Evolutionary conservation across 257 asterid genomes (phyloP), one percentile per base, ranked within the genome.

Genomic region (Ilex aquifolium): DNA sequence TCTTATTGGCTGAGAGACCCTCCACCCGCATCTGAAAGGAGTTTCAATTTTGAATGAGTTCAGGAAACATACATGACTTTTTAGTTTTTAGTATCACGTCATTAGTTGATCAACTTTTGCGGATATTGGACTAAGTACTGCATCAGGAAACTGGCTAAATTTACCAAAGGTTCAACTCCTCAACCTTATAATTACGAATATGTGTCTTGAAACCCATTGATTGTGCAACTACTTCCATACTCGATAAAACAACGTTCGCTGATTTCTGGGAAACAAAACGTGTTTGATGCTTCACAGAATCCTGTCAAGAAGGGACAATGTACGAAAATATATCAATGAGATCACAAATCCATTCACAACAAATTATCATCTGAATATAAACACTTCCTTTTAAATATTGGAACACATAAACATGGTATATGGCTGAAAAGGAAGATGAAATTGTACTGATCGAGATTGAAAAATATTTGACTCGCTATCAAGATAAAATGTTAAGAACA

Each of bases 201-300:
- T 93, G 99, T 9, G 96, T 93, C 78, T 93, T 93, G 87, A 85
- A 93, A 74, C 99, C 95, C 99, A 93, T 87, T 31, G 99, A 93
- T 71, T 93, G 96, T 17, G 95, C 95, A 66, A 90, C 96, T 70
- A 93, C 97, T 87, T 93, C 99, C 99, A 93, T 90, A 69, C 84
- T 93, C 4, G 97, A 87, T 56, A 93, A 71, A 63, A 79, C 95
- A 68, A 90, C 95, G 68, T 84, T 90, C 32, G 96, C 96, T 2
- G 97, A 95, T 78, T 77, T 90, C 67, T 84, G 92, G 10, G 99
- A 90, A 64, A 82, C 96, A 77, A 93, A 93, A 54, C 97, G 82
- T 32, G 95, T 93, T 72, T 90, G 97, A 66, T 87, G 92, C 74
- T 78, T 84, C 36, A 69, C 69, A n/a, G 88, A 70, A 77, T 90